Evolutionary conservation across 768 basidiomycete genomes (phyloP).

Genomic region (Tulasnella sp.): DNA sequence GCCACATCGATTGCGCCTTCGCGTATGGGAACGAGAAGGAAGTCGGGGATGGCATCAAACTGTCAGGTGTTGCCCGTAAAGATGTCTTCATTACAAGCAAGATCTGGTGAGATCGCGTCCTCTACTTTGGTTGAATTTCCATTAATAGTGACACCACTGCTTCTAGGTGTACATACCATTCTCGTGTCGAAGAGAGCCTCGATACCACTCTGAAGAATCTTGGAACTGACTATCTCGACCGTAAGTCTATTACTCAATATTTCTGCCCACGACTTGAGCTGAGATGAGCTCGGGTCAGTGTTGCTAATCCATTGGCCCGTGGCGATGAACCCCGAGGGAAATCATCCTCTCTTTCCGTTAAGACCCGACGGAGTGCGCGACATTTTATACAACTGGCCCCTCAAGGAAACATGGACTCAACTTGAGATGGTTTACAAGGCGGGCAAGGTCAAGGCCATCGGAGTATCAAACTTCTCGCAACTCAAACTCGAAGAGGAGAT

Average conservation of each 20-base stretch:
- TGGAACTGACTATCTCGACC: conserved; percentile 66
- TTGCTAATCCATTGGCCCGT: conserved; percentile 72
- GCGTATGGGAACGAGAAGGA: conserved; percentile 44
- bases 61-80: conserved; percentile 58
- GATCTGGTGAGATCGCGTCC: conserved; percentile 19
- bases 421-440: conserved; percentile 63
- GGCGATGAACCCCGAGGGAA: conserved; percentile 44
- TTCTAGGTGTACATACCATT: conserved; percentile 40
- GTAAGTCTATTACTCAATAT: not conserved
- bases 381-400: conserved; percentile 53
- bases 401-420: conserved; percentile 68
- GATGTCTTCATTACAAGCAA: conserved; percentile 66
- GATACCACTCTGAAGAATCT: conserved; percentile 57
- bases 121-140: not conserved
- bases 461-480: conserved; percentile 27
- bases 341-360: conserved; percentile 22
- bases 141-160: not conserved
- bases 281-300: conserved; percentile 32
- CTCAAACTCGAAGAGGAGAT: conserved; percentile 13
- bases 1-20: conserved; percentile 58
- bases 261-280: not conserved
- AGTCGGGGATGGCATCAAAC: conserved; percentile 72
- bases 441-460: conserved; percentile 70
- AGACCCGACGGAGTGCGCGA: conserved; percentile 41
- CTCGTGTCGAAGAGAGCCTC: conserved; percentile 48